These are phyloP conservation scores for Nitzschia putrida DNA, from an alignment of 108 stramenopile genomes.

Conservation along the genomic window DNA sequence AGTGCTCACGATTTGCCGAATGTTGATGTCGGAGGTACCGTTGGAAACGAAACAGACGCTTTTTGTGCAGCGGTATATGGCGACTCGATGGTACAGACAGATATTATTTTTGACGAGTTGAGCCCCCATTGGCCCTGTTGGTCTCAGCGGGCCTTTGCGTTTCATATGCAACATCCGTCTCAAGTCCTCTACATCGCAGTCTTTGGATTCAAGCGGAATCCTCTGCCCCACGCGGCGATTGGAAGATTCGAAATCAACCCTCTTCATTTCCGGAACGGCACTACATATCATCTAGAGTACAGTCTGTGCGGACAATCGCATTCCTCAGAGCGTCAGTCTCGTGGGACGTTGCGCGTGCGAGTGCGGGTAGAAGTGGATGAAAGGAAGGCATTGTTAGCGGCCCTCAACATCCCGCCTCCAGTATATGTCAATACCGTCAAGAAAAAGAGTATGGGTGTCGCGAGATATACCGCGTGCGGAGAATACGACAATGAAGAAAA, in stretches of 20 bases:
- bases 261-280: constrained; percentile 54
- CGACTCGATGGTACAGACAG: constrained; percentile 53
- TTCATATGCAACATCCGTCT: constrained; percentile 71
- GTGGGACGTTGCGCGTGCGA: constrained; percentile 41
- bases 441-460: constrained; percentile 37
- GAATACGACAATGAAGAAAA: constrained; percentile 44
- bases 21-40: constrained; percentile 50
- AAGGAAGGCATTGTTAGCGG: constrained; percentile 49
- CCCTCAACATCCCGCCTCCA: constrained; percentile 43
- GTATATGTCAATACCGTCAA: constrained; percentile 60
- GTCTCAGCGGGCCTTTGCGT: constrained; percentile 74
- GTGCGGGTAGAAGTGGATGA: constrained; percentile 59
- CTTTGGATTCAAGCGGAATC: constrained; percentile 65
- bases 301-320: constrained; percentile 51
- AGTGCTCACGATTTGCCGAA: constrained; percentile 68
- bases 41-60: constrained; percentile 78
- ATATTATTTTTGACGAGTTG: constrained; percentile 70
- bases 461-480: constrained; percentile 30
- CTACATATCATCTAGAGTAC: constrained; percentile 65
- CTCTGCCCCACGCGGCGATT: constrained; percentile 60
- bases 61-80: constrained; percentile 72
- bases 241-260: constrained; percentile 71
- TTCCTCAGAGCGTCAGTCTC: constrained; percentile 28
- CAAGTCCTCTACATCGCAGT: constrained; percentile 64
- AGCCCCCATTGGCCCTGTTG: constrained; percentile 78